Percentiles rank a stretch among this genome's conserved stretches.
These are phyloP conservation scores for Poa pratensis DNA, from an alignment of 176 grass and related monocot genomes.

Conservation along the genomic window DNA sequence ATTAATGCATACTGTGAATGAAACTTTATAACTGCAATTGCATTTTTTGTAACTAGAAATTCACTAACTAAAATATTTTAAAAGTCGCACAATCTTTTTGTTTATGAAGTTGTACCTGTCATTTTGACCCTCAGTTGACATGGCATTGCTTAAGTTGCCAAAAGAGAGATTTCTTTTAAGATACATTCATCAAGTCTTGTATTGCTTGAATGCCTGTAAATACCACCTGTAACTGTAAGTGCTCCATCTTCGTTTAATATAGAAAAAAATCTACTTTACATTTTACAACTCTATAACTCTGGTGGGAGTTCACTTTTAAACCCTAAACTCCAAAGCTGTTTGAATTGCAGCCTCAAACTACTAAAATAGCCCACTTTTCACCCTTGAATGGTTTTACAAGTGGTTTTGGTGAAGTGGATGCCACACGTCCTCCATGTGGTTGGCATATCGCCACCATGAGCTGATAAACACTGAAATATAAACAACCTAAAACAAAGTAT, in stretches of 20 bases:
- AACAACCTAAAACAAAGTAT: background rate
- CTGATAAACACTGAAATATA: background rate
- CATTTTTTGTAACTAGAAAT: conserved; percentile 2
- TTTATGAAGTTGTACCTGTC: too few species aligned
- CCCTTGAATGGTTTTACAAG: background rate
- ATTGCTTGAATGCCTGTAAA: background rate
- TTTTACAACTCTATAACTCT: background rate
- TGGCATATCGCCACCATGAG: background rate
- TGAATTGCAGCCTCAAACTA: background rate
- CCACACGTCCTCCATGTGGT: background rate
- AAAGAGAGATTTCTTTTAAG: conserved; percentile 3
- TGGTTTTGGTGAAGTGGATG: background rate
- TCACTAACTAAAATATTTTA: background rate
- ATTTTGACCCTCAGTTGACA: conserved; percentile 7
- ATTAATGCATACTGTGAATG: background rate
- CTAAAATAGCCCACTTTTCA: background rate
- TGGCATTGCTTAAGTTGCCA: background rate
- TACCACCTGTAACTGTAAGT: background rate
- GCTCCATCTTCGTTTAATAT: background rate
- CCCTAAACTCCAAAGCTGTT: background rate
- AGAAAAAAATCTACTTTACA: background rate
- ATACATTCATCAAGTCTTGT: conserved; percentile 7
- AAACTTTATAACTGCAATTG: background rate
- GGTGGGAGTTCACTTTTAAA: background rate
- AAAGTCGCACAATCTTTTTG: background rate